Conservation (phyloP, 345 rosid genomes). For the Gossypium herbaceum region DNA sequence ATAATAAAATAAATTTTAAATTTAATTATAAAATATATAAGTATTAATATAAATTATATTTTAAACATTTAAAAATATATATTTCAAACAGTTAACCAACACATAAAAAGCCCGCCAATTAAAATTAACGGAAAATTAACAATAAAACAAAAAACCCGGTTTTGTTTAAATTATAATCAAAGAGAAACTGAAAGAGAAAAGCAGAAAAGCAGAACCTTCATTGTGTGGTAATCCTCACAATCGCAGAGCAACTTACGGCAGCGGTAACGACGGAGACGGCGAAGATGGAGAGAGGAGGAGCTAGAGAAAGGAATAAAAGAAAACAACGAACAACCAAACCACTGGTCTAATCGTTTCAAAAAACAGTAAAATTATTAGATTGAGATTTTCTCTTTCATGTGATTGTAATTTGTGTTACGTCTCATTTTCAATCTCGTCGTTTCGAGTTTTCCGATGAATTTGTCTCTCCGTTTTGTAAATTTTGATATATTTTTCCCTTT, state of each 20-base stretch:
- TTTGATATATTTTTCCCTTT: neutral
- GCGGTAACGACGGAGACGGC: neutral
- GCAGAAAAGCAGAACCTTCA: neutral
- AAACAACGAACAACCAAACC: neutral
- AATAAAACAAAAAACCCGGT: neutral
- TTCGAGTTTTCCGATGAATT: neutral
- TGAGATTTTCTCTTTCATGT: neutral
- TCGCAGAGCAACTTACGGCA: neutral
- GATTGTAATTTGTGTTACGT: neutral
- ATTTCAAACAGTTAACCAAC: neutral
- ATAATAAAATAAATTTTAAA: too few species aligned
- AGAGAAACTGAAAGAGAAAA: neutral
- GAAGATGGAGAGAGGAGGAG: neutral
- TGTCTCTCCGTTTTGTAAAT: neutral
- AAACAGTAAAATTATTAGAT: neutral
- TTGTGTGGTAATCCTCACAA: neutral
- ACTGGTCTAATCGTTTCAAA: neutral
- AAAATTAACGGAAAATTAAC: neutral
- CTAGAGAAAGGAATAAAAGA: neutral
- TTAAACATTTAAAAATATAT: too few species aligned
- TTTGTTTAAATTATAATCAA: neutral
- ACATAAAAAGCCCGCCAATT: conserved; percentile 2
- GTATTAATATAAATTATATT: too few species aligned
- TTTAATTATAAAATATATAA: too few species aligned
- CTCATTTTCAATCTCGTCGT: neutral